Evolutionary conservation across 2,329 filamentous ascomycete genomes (phyloP), one percentile per base, ranked within the genome.

Genomic region (Albophoma yamanashiensis): DNA sequence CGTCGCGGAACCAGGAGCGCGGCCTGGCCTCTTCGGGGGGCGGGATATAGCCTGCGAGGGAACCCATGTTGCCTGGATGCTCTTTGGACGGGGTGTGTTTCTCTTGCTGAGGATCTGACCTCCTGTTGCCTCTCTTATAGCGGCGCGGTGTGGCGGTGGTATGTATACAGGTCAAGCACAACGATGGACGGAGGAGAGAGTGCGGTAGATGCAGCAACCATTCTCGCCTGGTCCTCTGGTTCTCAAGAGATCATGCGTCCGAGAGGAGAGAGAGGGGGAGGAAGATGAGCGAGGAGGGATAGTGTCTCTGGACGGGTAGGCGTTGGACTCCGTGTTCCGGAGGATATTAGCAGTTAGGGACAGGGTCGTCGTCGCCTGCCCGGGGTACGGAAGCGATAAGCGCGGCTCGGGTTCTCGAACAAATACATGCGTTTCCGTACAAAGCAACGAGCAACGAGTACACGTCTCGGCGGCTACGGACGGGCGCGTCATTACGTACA

Each of bases 1-100:
- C 76, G 63, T 79, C 77, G 52, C 76, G 75, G 64, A 77, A 78
- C 82, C 82, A 84, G 62, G 74, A 77, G 61, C 68, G 69, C 34
- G 71, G 68, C 52, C 63, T 61, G 61, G 70, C 72, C 59, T 74
- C 72, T n/a, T 68, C 64, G 11, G 59, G 36, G 55, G 36, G 64
- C 60, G 67, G 62, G n/a, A 68, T 47, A 53, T 60, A 57, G 59
- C 55, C 39, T 57, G 52, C 45, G 50, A 62, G 63, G 47, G 65
- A 65, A 39, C 65, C 62, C 66, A 66, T 65, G 17, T 43, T 62
- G 59, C 20, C 15, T 17, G 22, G 15, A 27, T 15, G 12, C 22
- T 3, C 20, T 7, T 31, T 8, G 14, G 43, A 11, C 1, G 22
- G 43, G 43, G 4, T 25, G n/a, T 25, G 34, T 25, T 15, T 47